A percentile compares a stretch with the other conserved stretches of the same genome.
Evolutionary conservation across 768 basidiomycete genomes (phyloP).

Genomic region (Stropharia rugosoannulata): DNA sequence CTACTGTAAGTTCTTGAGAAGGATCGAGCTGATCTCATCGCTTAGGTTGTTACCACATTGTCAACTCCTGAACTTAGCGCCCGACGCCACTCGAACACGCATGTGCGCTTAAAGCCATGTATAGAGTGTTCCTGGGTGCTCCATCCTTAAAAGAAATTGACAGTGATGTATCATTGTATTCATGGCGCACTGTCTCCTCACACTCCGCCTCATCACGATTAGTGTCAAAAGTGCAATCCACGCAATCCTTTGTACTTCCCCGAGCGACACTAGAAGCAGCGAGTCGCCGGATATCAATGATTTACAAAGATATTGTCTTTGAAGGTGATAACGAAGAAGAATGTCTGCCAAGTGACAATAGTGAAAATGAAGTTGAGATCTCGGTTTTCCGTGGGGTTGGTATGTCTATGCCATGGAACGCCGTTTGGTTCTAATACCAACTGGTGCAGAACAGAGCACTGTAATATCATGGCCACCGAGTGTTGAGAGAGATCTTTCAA

Average conservation of each 20-base stretch:
- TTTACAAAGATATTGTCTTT: constrained; percentile 77
- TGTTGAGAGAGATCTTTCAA: constrained; percentile 14
- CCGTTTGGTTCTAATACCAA: background rate
- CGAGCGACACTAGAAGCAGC: constrained; percentile 63
- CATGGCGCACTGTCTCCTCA: constrained; percentile 49
- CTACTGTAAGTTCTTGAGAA: background rate
- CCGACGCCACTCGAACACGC: too few relatives aligned
- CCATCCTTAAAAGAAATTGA: constrained; percentile 35
- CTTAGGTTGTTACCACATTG: too few relatives aligned
- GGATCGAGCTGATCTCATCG: background rate
- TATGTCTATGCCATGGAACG: background rate
- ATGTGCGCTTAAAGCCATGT: constrained; percentile 23
- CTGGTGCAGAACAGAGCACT: constrained; percentile 43
- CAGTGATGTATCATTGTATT: constrained; percentile 33
- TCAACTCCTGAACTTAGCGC: too few relatives aligned
- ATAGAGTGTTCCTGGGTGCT: constrained; percentile 56
- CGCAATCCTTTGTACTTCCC: constrained; percentile 36
- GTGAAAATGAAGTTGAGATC: constrained; percentile 4
- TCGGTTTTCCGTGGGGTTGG: constrained; percentile 14
- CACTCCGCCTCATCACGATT: constrained; percentile 8
- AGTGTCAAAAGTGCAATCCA: background rate
- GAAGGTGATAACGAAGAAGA: constrained; percentile 24
- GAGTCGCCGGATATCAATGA: constrained; percentile 62
- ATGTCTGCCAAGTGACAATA: background rate
- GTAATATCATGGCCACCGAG: constrained; percentile 62